Evolutionary conservation across 768 basidiomycete genomes (phyloP), one percentile per base, ranked within the genome.

Genomic region (Macrocybe gigantea): DNA sequence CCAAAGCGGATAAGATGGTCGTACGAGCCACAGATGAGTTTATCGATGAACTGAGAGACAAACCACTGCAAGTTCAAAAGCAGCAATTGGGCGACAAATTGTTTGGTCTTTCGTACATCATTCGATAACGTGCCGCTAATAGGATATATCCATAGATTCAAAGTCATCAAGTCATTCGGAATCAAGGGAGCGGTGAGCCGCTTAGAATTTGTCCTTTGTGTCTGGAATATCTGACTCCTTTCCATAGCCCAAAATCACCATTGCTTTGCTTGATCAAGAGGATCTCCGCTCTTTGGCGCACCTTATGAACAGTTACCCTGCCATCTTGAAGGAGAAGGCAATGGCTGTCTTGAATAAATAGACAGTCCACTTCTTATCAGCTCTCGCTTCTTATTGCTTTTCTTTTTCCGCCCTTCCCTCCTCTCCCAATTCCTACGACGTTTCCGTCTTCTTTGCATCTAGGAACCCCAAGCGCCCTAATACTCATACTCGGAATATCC

Each of bases 251-350:
- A 93, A 93, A 61, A 69, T 91, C 52, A 93, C 92, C 1, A 89
- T 96, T 56, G 69, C 77, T 5, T 75, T 93, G 7, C 69, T 95
- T 51, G 90, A 94, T 58, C 75, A 84, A 56, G 93, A 93, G 50
- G 92, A 95, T 58, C 75, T 94, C 15, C 79, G 85, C 38, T 73
- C 89, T 5, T 75, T 94, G 41, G 85, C 88, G 5, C 88, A 91
- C 62, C 75, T 94, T 38, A 83, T 90, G 83, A 88, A 91, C 63
- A 88, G 88, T 60, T 93, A 89, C 63, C 86, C 88, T 8, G 67
- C 79, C 6, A 77, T 92, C 2, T 72, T 93, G 50, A 92, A 87
- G 67, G 88, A 90, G 62, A 93, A 92, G 67, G 82, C 71, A 1
- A 57, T 70, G 14, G 55, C 64, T 9, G 48, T 70, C 22, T 55